A percentile compares a stretch with the other conserved stretches of the same genome.
These are phyloP conservation scores for Fusarium tjaetaba DNA, from an alignment of 2,329 filamentous ascomycete genomes.

Conservation along the genomic window DNA sequence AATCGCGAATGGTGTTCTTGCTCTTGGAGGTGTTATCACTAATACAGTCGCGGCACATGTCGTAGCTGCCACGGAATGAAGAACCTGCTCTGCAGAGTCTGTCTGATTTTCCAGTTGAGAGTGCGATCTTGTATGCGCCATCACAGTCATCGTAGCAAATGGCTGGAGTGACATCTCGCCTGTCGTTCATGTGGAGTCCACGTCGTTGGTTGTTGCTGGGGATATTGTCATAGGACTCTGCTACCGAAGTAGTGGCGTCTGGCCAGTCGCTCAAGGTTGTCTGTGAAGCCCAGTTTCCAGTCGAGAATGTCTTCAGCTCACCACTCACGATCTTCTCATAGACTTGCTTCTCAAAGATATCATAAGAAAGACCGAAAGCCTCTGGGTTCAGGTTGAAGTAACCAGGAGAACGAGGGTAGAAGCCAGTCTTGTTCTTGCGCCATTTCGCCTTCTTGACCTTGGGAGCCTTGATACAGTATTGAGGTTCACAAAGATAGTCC, in stretches of 20 bases:
- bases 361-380: slow-evolving; percentile 70
- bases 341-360: slow-evolving; percentile 64
- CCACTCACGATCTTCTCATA: slow-evolving; percentile 50
- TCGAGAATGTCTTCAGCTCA: slow-evolving; percentile 57
- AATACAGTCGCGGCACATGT: slow-evolving; percentile 57
- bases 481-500: slow-evolving; percentile 58
- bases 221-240: slow-evolving; percentile 11
- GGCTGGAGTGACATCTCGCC: slow-evolving; percentile 56
- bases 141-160: slow-evolving; percentile 66
- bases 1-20: slow-evolving; percentile 46
- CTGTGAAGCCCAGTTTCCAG: slow-evolving; percentile 66
- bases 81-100: slow-evolving; percentile 57
- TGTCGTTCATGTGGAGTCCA: slow-evolving; percentile 44
- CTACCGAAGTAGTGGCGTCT: slow-evolving; percentile 23
- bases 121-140: slow-evolving; percentile 57
- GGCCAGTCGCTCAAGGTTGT: slow-evolving; percentile 54
- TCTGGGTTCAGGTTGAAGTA: slow-evolving; percentile 73
- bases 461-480: slow-evolving; percentile 58
- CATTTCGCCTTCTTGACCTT: slow-evolving; percentile 51
- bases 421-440: slow-evolving; percentile 57
- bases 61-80: slow-evolving; percentile 51
- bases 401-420: slow-evolving; percentile 60
- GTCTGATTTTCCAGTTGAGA: slow-evolving; percentile 57
- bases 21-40: slow-evolving; percentile 29
- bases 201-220: slow-evolving; percentile 28